Conservation (phyloP, 371 early-diverging fungal species). For the Rhizopus arrhizus region DNA sequence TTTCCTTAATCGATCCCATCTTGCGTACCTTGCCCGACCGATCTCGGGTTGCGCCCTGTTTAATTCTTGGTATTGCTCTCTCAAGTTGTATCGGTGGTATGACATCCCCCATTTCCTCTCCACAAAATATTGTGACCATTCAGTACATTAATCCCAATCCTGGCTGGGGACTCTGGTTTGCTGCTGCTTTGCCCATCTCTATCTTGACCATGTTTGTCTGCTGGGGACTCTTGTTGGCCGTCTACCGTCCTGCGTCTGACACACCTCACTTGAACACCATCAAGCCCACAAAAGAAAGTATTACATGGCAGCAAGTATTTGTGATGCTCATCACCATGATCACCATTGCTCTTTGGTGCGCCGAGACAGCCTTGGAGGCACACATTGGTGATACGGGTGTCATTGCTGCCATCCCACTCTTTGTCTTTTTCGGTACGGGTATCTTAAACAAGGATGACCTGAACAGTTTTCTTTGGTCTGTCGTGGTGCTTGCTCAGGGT, state of each 20-base stretch:
- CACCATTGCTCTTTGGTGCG: slow-evolving; percentile 89
- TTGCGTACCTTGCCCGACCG: slow-evolving; percentile 67
- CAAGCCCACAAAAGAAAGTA: slow-evolving; percentile 54
- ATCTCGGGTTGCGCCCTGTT: slow-evolving; percentile 77
- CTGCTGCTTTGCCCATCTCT: slow-evolving; percentile 74
- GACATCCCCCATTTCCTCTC: slow-evolving; percentile 94
- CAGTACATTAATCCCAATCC: slow-evolving; percentile 84
- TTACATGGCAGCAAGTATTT: slow-evolving; percentile 59
- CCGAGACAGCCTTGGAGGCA: slow-evolving; percentile 68
- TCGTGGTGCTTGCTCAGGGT: slow-evolving; percentile 94
- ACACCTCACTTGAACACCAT: slow-evolving; percentile 53
- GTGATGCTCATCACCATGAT: slow-evolving; percentile 59
- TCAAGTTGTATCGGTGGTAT: slow-evolving; percentile 95
- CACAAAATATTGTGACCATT: slow-evolving; percentile 93
- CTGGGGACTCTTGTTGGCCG: slow-evolving; percentile 76
- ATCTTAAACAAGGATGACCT: slow-evolving; percentile 93
- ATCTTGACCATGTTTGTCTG: slow-evolving; percentile 72
- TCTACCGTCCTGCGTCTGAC: slow-evolving; percentile 63
- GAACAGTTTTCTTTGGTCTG: slow-evolving; percentile 90
- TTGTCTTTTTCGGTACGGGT: slow-evolving; percentile 87
- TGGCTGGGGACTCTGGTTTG: slow-evolving; percentile 86
- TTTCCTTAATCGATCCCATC: slow-evolving; percentile 75
- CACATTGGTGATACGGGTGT: slow-evolving; percentile 93
- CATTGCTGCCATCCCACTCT: slow-evolving; percentile 87
- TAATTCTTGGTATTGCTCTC: slow-evolving; percentile 92